Base-by-base conservation (phyloP, 2,329 filamentous ascomycete species). In the Colletotrichum sp. region DNA sequence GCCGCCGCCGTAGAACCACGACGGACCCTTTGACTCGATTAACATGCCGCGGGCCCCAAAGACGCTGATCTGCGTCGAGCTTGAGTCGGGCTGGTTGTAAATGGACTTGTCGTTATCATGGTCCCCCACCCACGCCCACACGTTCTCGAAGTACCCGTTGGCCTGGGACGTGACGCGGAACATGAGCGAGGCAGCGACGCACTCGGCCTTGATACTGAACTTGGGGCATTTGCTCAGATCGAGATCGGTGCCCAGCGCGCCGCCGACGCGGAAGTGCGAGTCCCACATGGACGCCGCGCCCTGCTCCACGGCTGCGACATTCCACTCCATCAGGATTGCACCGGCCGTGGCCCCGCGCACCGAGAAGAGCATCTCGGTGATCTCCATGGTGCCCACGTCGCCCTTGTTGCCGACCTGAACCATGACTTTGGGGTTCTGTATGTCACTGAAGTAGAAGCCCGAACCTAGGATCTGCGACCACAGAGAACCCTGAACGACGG, bases 241-340 rank as follows among this genome's bases (percentile, higher is more conserved):
- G 28, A 90, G 82, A 32, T 86, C 78, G 2, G 88, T 89, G 10
- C 89, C 90, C 5, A 84, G 82, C 70, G 89, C 90, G 6, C 90
- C 90, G 26, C 86, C 83, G 30, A 84, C 79, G 16, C 82, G 78
- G 13, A 80, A 78, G 65, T 84, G 82, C 6, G 52, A 90, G 58
- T 78, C 78, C 77, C 75, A 79, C 38, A 79, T 52, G 5, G 74
- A 80, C 1, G 79, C 79, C 0, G 79, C 43, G 92, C 92, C 78
- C 88, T 88, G 70, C 73, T 83, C 77, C 84, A 80, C n/a, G 8
- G 87, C 88, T 16, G 87, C 87, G 36, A 95, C 85, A 81, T 95
- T 95, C 93, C 93, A 95, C 81, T 95, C 88, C 80, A 95, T 89
- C 78, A 95, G 86, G 75, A 95, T 92, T 8, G 91, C 92, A 71